phyloP scores from a whole-genome alignment of 495 filamentous ascomycete genomes.

The Neurospora sp. region DNA sequence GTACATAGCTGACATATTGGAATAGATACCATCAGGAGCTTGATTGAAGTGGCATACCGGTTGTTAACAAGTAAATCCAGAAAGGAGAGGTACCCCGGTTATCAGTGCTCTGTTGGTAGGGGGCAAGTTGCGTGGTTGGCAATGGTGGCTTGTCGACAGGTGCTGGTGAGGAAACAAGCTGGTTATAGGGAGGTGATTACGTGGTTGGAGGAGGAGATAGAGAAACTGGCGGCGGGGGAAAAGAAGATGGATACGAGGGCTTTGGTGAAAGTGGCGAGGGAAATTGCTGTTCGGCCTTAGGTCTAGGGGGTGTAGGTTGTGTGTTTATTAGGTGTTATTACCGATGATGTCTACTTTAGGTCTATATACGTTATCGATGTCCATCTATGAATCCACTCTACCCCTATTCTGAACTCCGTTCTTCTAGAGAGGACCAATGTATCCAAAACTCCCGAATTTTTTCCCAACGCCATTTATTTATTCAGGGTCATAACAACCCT shows the following conservation, averaged over 20 bases:
- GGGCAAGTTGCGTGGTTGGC: slow-evolving; percentile 47
- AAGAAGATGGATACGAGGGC: slow-evolving; percentile 10
- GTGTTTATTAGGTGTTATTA: neutral
- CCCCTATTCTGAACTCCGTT: neutral
- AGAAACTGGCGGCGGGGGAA: slow-evolving; percentile 10
- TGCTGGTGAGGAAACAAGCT: slow-evolving; percentile 60
- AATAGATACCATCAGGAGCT: slow-evolving; percentile 50
- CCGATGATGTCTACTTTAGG: neutral
- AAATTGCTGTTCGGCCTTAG: neutral
- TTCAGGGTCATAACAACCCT: neutral
- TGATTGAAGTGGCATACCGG: slow-evolving; percentile 53
- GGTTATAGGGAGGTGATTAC: slow-evolving; percentile 47
- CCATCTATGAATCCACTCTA: neutral
- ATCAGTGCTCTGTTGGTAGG: slow-evolving; percentile 50
- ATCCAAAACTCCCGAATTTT: neutral
- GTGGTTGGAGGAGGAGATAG: slow-evolving; percentile 49
- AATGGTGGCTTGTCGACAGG: slow-evolving; percentile 52
- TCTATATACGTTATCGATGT: neutral
- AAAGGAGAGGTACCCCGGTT: slow-evolving; percentile 37
- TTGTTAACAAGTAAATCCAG: slow-evolving; percentile 51
- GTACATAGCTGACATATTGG: too few species aligned
- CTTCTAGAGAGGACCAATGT: neutral
- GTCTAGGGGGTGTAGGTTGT: neutral
- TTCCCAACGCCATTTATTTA: neutral
- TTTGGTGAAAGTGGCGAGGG: slow-evolving; percentile 10